Conservation (phyloP, 177 flowering plant genomes). For the Vitis hybrid region DNA sequence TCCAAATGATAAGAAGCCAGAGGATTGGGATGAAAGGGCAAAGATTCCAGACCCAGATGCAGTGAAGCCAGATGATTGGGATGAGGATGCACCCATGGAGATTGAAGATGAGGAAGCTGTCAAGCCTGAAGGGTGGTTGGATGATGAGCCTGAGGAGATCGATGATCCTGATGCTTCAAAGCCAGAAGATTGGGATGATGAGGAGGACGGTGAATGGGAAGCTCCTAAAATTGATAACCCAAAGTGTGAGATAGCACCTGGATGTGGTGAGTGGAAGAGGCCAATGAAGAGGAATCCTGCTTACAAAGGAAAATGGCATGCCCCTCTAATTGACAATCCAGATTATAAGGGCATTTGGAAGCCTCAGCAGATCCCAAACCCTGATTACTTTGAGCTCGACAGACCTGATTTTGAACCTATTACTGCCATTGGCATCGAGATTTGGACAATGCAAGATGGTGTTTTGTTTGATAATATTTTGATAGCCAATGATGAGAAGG, state of each 20-base stretch:
- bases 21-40: constrained; percentile 77
- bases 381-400: constrained; percentile 58
- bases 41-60: constrained; percentile 67
- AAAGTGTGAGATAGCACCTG: constrained; percentile 59
- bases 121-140: constrained; percentile 34
- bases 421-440: constrained; percentile 72
- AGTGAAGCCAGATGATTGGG: constrained; percentile 74
- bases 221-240: constrained; percentile 55
- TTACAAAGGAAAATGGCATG: constrained; percentile 77
- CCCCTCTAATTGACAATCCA: constrained; percentile 64
- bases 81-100: constrained; percentile 78
- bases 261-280: constrained; percentile 80
- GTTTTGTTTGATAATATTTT: constrained; percentile 42
- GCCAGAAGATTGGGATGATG: not conserved
- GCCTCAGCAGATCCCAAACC: constrained; percentile 60
- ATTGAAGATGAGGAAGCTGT: constrained; percentile 67
- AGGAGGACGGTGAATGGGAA: no score
- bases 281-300: constrained; percentile 66
- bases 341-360: constrained; percentile 29
- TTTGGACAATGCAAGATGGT: constrained; percentile 65
- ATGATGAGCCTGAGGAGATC: constrained; percentile 73
- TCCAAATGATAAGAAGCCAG: constrained; percentile 71
- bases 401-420: constrained; percentile 62
- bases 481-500: constrained; percentile 56
- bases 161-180: constrained; percentile 71